These are phyloP conservation scores for Termitomyces sp. DNA, from an alignment of 768 basidiomycete species.

Conservation along the genomic window DNA sequence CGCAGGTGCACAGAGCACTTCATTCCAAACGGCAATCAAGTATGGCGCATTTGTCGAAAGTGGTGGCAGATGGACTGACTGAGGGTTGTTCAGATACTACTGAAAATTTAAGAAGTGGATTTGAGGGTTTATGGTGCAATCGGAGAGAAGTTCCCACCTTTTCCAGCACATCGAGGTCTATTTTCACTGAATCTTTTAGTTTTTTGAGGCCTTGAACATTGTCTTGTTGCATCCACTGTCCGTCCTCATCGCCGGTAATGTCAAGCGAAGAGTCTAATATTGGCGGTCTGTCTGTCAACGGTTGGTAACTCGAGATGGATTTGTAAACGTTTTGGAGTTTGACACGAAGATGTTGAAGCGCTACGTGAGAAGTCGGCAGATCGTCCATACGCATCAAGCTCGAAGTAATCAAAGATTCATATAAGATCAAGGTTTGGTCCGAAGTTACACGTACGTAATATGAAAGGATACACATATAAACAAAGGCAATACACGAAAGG, in stretches of 20 bases:
- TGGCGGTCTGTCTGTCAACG: slow-evolving; percentile 30
- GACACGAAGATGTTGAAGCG: slow-evolving; percentile 23
- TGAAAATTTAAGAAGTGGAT: slow-evolving; percentile 21
- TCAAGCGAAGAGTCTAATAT: slow-evolving; percentile 42
- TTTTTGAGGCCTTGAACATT: slow-evolving; percentile 40
- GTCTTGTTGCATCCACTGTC: slow-evolving; percentile 36
- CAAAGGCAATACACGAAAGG: not conserved
- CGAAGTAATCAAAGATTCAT: not conserved
- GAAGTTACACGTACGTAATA: not conserved
- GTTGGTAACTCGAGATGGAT: slow-evolving; percentile 32
- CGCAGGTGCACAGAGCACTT: slow-evolving; percentile 53
- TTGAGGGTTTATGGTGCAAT: slow-evolving; percentile 1
- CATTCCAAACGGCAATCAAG: slow-evolving; percentile 77
- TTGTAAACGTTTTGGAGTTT: slow-evolving; percentile 28
- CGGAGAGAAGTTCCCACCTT: slow-evolving; percentile 26
- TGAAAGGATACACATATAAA: not conserved
- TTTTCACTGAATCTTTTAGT: slow-evolving; percentile 36
- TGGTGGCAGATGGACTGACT: slow-evolving; percentile 37
- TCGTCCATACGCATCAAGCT: not conserved
- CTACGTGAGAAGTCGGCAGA: slow-evolving; percentile 18
- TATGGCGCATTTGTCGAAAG: slow-evolving; percentile 78
- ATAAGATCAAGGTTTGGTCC: not conserved
- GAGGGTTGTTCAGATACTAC: slow-evolving; percentile 59
- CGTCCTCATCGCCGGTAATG: slow-evolving; percentile 27
- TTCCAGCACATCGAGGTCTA: slow-evolving; percentile 38